A percentile compares a stretch with the other conserved stretches of the same genome.
phyloP scores from a whole-genome alignment of 1,284 basidiomycete genomes.

The Tilletia caries region DNA sequence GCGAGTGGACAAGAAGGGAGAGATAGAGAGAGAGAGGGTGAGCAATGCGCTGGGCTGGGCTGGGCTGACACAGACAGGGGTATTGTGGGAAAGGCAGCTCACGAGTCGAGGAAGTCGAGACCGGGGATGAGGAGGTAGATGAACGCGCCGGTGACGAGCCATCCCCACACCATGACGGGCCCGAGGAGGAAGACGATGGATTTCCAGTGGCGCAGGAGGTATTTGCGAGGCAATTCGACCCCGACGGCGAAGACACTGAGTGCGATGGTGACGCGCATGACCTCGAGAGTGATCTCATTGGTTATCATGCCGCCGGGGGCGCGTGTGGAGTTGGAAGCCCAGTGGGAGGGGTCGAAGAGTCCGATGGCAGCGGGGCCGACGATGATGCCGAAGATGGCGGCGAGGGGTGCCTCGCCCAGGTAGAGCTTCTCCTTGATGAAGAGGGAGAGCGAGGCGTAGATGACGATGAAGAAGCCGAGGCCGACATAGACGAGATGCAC shows the following conservation, averaged over 20 bases:
- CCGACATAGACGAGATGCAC: slow-evolving; percentile 50
- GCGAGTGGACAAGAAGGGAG: background rate
- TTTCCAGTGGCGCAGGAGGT: slow-evolving; percentile 85
- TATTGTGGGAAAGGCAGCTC: background rate
- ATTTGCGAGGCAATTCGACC: slow-evolving; percentile 62
- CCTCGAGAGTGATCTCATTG: slow-evolving; percentile 64
- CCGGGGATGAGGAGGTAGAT: slow-evolving; percentile 45
- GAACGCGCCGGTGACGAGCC: slow-evolving; percentile 69
- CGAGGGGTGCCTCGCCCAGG: slow-evolving; percentile 93
- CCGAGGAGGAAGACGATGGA: slow-evolving; percentile 79
- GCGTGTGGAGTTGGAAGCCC: slow-evolving; percentile 64
- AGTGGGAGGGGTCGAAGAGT: slow-evolving; percentile 79
- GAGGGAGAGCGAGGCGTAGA: slow-evolving; percentile 87
- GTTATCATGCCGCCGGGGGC: slow-evolving; percentile 66
- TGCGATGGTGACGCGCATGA: slow-evolving; percentile 92
- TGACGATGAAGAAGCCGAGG: slow-evolving; percentile 46
- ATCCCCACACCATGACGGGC: slow-evolving; percentile 84
- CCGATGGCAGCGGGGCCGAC: slow-evolving; percentile 59
- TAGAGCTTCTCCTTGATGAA: slow-evolving; percentile 90
- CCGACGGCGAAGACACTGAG: slow-evolving; percentile 98
- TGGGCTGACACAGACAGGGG: background rate
- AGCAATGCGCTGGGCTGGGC: no score
- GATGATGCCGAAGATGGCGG: slow-evolving; percentile 89
- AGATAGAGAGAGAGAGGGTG: no score
- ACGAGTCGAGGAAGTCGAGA: slow-evolving; percentile 37